Percentiles rank a stretch among this genome's conserved stretches.
phyloP scores from a whole-genome alignment of 2,329 filamentous ascomycete species.

The Ilyonectria mors-panacis region DNA sequence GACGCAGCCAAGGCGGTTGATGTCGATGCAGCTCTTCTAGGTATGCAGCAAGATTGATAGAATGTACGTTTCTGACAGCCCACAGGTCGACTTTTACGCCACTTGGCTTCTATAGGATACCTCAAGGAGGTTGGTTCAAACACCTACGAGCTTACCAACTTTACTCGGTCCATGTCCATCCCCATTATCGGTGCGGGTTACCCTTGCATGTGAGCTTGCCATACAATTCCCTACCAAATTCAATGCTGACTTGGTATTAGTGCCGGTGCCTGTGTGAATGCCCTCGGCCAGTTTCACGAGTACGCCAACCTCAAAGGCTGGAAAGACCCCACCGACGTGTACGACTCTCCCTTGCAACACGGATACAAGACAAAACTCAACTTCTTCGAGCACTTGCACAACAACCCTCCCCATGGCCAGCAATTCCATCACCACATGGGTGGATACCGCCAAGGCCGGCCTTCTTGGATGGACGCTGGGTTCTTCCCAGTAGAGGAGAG shows the following conservation, averaged over 20 bases:
- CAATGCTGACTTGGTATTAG: slow-evolving; percentile 17
- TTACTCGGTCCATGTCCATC: slow-evolving; percentile 53
- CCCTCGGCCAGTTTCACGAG: slow-evolving; percentile 49
- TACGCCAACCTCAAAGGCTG: slow-evolving; percentile 49
- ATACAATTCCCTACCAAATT: fast-evolving
- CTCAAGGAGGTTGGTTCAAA: slow-evolving; percentile 54
- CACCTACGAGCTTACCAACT: slow-evolving; percentile 57
- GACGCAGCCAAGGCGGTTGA: slow-evolving; percentile 48
- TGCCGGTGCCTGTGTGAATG: slow-evolving; percentile 34
- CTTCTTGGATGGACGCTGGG: slow-evolving; percentile 53
- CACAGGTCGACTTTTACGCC: slow-evolving; percentile 53
- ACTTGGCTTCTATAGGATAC: slow-evolving; percentile 58
- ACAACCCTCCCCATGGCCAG: slow-evolving; percentile 47
- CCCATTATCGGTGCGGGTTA: slow-evolving; percentile 55
- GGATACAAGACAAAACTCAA: slow-evolving; percentile 54
- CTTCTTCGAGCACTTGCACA: slow-evolving; percentile 53
- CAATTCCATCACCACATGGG: slow-evolving; percentile 59
- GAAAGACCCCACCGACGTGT: slow-evolving; percentile 49
- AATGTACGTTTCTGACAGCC: not conserved
- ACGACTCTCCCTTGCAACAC: slow-evolving; percentile 50
- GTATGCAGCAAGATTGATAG: too few relatives aligned
- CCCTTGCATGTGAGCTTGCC: slow-evolving; percentile 45
- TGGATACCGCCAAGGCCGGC: slow-evolving; percentile 53
- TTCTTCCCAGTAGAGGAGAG: slow-evolving; percentile 55
- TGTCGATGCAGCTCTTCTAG: too few relatives aligned